phyloP scores from a whole-genome alignment of 805 yeast genomes.

The Scheffersomyces coipomensis region DNA sequence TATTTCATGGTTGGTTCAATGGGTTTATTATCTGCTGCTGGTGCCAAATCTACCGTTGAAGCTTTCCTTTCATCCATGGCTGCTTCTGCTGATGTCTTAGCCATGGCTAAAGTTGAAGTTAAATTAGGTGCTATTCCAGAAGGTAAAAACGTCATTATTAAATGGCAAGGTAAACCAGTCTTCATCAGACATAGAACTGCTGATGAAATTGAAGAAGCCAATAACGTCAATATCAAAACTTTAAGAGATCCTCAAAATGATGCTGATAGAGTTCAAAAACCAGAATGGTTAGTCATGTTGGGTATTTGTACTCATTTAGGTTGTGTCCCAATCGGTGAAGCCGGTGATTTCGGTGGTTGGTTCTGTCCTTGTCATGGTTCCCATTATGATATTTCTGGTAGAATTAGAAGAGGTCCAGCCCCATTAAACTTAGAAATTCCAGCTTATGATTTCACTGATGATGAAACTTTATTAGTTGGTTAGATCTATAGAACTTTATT shows the following conservation, averaged over 20 bases:
- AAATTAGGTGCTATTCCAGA: constrained; percentile 90
- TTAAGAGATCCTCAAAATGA: constrained; percentile 96
- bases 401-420: constrained; percentile 99
- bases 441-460: constrained; percentile 73
- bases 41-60: constrained; percentile 95
- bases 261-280: constrained; percentile 89
- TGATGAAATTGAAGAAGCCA: constrained; percentile 93
- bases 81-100: constrained; percentile 98
- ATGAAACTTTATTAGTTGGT: constrained; percentile 86
- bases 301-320: constrained; percentile 99
- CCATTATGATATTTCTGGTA: constrained; percentile 99
- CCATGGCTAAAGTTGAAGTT: constrained; percentile 99
- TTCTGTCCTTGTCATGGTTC: constrained; percentile 99
- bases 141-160: constrained; percentile 96
- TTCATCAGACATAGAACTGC: constrained; percentile 98
- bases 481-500: constrained; percentile 29
- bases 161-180: constrained; percentile 99
- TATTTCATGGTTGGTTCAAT: constrained; percentile 98
- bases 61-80: constrained; percentile 89
- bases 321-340: constrained; percentile 99
- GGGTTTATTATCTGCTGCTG: constrained; percentile 87
- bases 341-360: constrained; percentile 99
- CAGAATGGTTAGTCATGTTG: constrained; percentile 98
- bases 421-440: constrained; percentile 98
- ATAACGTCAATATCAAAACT: constrained; percentile 66